phyloP scores from a whole-genome alignment of 805 yeast genomes.

The Lipomyces orientalis region DNA sequence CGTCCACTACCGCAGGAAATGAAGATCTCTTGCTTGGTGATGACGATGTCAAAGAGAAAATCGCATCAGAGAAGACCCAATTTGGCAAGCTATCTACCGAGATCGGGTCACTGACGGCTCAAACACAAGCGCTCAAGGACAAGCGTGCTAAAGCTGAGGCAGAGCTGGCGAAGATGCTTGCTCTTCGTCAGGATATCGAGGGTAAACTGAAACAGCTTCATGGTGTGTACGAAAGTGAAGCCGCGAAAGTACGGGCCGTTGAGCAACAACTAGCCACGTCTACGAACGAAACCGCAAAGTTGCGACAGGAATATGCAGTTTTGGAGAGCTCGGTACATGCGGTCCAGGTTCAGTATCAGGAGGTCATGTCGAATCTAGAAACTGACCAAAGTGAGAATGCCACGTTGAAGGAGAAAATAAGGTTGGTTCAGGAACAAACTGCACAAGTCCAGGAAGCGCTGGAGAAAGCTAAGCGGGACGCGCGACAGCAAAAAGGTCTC shows the following conservation, averaged over 20 bases:
- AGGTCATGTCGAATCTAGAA: slow-evolving; percentile 64
- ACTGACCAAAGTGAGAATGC: slow-evolving; percentile 72
- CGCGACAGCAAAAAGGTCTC: slow-evolving; percentile 66
- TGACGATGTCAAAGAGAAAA: slow-evolving; percentile 64
- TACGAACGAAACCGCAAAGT: slow-evolving; percentile 67
- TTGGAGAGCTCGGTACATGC: slow-evolving; percentile 81
- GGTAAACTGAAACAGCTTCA: slow-evolving; percentile 69
- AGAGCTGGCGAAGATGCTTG: slow-evolving; percentile 72
- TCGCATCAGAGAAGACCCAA: slow-evolving; percentile 81
- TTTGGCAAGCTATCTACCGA: slow-evolving; percentile 87
- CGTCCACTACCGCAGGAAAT: not conserved
- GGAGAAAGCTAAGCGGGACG: slow-evolving; percentile 58
- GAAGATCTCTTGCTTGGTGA: slow-evolving; percentile 14
- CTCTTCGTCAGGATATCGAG: slow-evolving; percentile 73
- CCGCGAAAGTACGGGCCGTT: slow-evolving; percentile 72
- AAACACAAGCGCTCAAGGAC: slow-evolving; percentile 71
- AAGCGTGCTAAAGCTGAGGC: slow-evolving; percentile 76
- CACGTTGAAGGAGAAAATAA: slow-evolving; percentile 69
- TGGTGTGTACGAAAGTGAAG: slow-evolving; percentile 77
- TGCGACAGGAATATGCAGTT: slow-evolving; percentile 73
- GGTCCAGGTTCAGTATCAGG: slow-evolving; percentile 66
- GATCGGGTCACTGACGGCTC: slow-evolving; percentile 75
- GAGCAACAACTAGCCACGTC: slow-evolving; percentile 66
- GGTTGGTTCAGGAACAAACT: slow-evolving; percentile 68
- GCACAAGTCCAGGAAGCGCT: slow-evolving; percentile 63